phyloP scores from a whole-genome alignment of 495 filamentous ascomycete genomes.

The Umbilicaria muhlenbergii region DNA sequence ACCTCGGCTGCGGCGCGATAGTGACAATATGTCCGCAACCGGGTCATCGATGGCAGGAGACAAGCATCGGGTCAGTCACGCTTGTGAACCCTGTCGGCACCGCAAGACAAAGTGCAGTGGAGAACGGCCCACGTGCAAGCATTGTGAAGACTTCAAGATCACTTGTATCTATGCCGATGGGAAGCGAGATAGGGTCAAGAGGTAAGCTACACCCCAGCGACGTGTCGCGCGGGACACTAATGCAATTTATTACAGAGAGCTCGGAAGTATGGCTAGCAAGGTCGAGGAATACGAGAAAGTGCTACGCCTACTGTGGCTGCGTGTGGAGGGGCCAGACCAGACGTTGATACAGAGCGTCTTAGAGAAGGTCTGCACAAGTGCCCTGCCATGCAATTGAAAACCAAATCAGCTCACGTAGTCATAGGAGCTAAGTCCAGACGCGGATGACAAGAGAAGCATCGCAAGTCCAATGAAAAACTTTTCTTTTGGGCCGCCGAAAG shows the following conservation, averaged over 20 bases:
- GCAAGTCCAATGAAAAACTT: neutral
- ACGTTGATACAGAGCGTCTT: constrained; percentile 24
- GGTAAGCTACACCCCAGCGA: constrained; percentile 20
- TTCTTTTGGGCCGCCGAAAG: constrained; percentile 11
- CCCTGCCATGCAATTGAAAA: neutral
- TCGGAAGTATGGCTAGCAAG: constrained; percentile 29
- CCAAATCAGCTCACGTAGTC: constrained; percentile 2
- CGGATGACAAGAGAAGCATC: neutral
- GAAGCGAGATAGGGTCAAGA: constrained; percentile 41
- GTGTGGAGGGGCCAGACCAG: constrained; percentile 20
- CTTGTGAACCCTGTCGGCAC: constrained; percentile 59
- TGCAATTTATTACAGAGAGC: constrained; percentile 15
- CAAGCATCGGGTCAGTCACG: constrained; percentile 29
- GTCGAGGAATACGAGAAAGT: constrained; percentile 33
- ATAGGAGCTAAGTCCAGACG: constrained; percentile 5
- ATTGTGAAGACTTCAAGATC: constrained; percentile 37
- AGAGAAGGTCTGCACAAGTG: constrained; percentile 21
- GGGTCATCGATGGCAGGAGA: constrained; percentile 4
- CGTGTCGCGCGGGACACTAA: constrained; percentile 8
- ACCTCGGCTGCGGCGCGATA: constrained; percentile 18
- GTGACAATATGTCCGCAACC: constrained; percentile 7
- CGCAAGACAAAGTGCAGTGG: constrained; percentile 51
- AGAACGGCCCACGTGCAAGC: constrained; percentile 38
- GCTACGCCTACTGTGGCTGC: constrained; percentile 22
- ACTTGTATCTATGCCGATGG: constrained; percentile 38